Evolutionary conservation across 1,284 basidiomycete species (phyloP).

Genomic region (Coniferiporia weirii): DNA sequence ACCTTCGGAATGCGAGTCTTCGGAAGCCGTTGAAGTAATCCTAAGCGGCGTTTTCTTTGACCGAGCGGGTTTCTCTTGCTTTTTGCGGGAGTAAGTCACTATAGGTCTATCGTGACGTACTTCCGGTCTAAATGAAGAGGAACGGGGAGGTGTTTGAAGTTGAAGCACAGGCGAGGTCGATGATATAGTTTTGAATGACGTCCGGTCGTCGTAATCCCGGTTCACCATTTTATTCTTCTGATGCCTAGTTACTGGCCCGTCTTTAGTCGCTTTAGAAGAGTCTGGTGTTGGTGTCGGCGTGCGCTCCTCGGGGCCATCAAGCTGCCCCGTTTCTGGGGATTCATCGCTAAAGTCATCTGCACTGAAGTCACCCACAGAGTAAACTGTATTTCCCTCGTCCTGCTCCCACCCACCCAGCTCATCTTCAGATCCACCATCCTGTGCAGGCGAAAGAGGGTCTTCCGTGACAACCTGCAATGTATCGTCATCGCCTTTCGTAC

Average conservation of each 20-base stretch:
- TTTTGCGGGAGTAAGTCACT: conserved; percentile 15
- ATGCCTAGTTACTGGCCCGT: neutral
- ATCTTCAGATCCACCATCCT: conserved; percentile 32
- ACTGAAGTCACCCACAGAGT: conserved; percentile 18
- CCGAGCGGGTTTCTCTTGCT: neutral
- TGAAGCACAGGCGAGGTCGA: conserved; percentile 11
- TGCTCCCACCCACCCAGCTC: conserved; percentile 39
- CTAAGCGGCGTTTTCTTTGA: conserved; percentile 2
- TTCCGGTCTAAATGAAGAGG: conserved; percentile 23
- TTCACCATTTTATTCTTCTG: neutral
- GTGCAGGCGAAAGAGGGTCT: neutral
- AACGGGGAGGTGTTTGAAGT: conserved; percentile 26
- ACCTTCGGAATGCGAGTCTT: conserved; percentile 1
- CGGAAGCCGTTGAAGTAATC: conserved; percentile 1
- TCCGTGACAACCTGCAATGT: neutral
- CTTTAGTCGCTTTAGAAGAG: neutral
- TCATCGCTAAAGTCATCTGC: conserved; percentile 15
- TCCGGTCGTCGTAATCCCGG: neutral
- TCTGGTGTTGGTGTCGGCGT: neutral
- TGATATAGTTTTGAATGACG: neutral
- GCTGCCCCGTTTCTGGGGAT: conserved; percentile 16
- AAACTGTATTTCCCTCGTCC: conserved; percentile 34
- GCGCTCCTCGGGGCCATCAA: conserved; percentile 16
- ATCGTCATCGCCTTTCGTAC: neutral
- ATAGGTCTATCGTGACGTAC: conserved; percentile 12